These are phyloP conservation scores for Fabrea salina DNA, from an alignment of 169 alveolate genomes.

Conservation along the genomic window DNA sequence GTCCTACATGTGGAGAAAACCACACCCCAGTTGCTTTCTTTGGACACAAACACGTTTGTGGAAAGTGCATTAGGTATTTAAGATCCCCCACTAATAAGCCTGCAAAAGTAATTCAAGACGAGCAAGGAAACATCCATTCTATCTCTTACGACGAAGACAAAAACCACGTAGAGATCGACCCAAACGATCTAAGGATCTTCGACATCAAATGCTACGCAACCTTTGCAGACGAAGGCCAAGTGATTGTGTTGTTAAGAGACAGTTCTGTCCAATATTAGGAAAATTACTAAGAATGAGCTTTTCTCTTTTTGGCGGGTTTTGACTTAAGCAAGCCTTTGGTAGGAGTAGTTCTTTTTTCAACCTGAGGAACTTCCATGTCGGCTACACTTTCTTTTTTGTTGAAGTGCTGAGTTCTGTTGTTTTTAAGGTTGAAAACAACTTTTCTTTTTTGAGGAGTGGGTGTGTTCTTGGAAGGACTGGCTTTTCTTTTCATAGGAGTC, in stretches of 20 bases:
- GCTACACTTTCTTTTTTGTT: neutral
- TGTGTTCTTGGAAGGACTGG: neutral
- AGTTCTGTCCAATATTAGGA: too few relatives aligned
- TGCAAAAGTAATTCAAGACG: slow-evolving; percentile 26
- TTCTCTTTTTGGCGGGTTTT: too few relatives aligned
- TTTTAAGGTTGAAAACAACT: neutral
- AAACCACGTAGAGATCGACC: slow-evolving; percentile 14
- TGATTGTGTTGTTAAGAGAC: slow-evolving; percentile 34
- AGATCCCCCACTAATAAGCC: slow-evolving; percentile 38
- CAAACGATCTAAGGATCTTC: slow-evolving; percentile 28
- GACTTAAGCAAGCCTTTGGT: neutral
- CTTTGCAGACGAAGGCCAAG: slow-evolving; percentile 39
- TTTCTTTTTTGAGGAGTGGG: neutral
- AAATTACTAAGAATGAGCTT: too few relatives aligned
- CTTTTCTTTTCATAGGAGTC: neutral
- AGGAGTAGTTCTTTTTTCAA: neutral
- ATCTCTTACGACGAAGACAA: slow-evolving; percentile 6
- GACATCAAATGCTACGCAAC: slow-evolving; percentile 38
- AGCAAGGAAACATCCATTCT: slow-evolving; percentile 30
- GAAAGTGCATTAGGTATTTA: slow-evolving; percentile 30
- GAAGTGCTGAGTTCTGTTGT: neutral
- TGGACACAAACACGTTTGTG: slow-evolving; percentile 37
- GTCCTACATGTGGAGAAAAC: slow-evolving; percentile 40
- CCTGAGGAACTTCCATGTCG: neutral
- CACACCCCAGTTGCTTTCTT: slow-evolving; percentile 29